Evolutionary conservation across 208 protist genomes (phyloP), one percentile per base, ranked within the genome.

Genomic region (Trypanosoma conorhini): DNA sequence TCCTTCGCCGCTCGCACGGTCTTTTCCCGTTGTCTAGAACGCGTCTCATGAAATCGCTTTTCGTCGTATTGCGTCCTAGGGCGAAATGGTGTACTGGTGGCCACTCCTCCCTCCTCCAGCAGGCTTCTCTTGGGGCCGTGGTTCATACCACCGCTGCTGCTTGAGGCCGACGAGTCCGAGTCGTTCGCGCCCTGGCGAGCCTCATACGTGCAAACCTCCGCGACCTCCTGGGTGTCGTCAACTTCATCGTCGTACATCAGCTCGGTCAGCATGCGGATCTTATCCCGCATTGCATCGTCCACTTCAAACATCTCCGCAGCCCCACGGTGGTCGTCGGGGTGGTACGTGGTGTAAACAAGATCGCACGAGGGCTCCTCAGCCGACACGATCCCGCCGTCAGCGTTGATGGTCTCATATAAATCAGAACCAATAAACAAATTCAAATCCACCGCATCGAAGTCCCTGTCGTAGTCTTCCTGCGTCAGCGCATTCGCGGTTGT

Each of bases 241-340:
- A 81, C 76, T 63, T 96, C 92, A 61, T 96, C 92, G 62, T 96
- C 92, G 77, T 96, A 96, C 84, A 96, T 86, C 46, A 94, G 68
- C 57, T 93, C 89, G 62, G 84, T 90, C 28, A 96, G 74, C 72
- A 96, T 81, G 15, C 87, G 87, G 54, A 94, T 94, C 59, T 87
- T 88, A 56, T 89, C 86, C 70, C 83, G 83, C 71, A 96, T 78
- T 19, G 82, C 70, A 31, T 94, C 89, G 67, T 94, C 88, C 19
- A 94, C 71, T 35, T 86, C 73, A 66, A 93, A 93, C 71, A 79
- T 80, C 42, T 79, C 79, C 17, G 61, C 76, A 48, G 65, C 63
- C 61, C 72, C 72, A 33, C 61, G 30, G 31, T 84, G 61, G 0
- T 51, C 74, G 65, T 81, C 72, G 19, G 28, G 8, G 13, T 56